Evolutionary conservation across 2,329 filamentous ascomycete genomes (phyloP).

Genomic region (Sarocladium strictum): DNA sequence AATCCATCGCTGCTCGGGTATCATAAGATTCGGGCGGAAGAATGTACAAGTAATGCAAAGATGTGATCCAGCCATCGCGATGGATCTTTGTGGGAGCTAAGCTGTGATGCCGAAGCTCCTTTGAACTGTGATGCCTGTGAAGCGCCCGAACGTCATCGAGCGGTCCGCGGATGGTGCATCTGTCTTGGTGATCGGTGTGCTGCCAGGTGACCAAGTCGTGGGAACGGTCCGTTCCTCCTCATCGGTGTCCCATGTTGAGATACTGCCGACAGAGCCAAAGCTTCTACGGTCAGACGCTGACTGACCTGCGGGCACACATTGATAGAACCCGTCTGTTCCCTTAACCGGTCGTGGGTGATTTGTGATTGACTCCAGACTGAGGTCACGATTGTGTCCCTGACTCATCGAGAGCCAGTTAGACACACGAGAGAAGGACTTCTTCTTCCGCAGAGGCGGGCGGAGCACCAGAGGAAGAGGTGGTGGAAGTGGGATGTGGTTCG

Average conservation of each 20-base stretch:
- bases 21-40: neutral
- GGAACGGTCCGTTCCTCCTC: slow-evolving; percentile 35
- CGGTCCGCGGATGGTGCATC: slow-evolving; percentile 34
- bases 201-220: slow-evolving; percentile 45
- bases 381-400: slow-evolving; percentile 27
- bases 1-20: neutral
- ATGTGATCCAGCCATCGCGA: neutral
- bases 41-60: slow-evolving; percentile 2
- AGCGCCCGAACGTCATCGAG: slow-evolving; percentile 22
- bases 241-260: slow-evolving; percentile 43
- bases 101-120: slow-evolving; percentile 3
- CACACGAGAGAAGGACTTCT: slow-evolving; percentile 59
- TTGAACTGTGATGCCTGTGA: slow-evolving; percentile 1
- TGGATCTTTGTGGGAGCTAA: neutral
- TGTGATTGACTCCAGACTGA: slow-evolving; percentile 45
- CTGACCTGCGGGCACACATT: slow-evolving; percentile 38
- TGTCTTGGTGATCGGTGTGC: slow-evolving; percentile 32
- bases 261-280: slow-evolving; percentile 39
- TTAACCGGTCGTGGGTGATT: slow-evolving; percentile 49
- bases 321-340: slow-evolving; percentile 51
- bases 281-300: slow-evolving; percentile 23
- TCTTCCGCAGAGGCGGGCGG: slow-evolving; percentile 57
- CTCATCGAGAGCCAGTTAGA: slow-evolving; percentile 51
- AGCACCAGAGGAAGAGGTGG: slow-evolving; percentile 54
- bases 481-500: slow-evolving; percentile 33